phyloP scores from a whole-genome alignment of 805 yeast species.

The Metschnikowia bowlesiae region DNA sequence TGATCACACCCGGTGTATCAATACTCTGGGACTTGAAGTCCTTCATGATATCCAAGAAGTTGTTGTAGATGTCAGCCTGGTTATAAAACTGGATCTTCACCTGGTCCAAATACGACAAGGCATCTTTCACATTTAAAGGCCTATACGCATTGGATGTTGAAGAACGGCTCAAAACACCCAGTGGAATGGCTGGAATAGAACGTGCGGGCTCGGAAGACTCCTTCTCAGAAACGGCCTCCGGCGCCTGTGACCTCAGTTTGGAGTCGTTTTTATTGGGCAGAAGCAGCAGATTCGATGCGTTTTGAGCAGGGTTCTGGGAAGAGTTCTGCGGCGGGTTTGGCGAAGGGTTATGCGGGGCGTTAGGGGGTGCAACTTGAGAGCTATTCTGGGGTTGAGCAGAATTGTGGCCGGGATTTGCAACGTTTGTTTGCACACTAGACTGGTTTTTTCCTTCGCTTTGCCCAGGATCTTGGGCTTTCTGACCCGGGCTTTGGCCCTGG shows the following conservation, averaged over 20 bases:
- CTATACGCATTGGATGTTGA: constrained; percentile 49
- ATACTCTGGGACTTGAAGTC: constrained; percentile 95
- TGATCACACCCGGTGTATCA: constrained; percentile 98
- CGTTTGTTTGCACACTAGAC: constrained; percentile 17
- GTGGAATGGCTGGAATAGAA: constrained; percentile 12
- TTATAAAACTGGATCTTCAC: constrained; percentile 88
- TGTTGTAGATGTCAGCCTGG: constrained; percentile 94
- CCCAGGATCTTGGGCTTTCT: not conserved
- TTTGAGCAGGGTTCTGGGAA: constrained; percentile 11
- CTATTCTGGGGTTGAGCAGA: not conserved
- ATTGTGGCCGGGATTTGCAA: not conserved
- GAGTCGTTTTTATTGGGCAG: constrained; percentile 3
- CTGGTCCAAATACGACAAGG: constrained; percentile 90
- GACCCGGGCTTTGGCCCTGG: constrained; percentile 8
- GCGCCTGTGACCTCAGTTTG: not conserved
- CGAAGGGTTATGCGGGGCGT: constrained; percentile 5
- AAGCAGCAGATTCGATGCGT: constrained; percentile 17
- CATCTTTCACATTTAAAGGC: constrained; percentile 94
- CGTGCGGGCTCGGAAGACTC: constrained; percentile 24
- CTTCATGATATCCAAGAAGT: constrained; percentile 96
- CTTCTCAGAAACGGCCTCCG: constrained; percentile 12
- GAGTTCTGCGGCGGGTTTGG: constrained; percentile 14
- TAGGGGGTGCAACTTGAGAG: constrained; percentile 13
- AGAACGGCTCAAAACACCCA: constrained; percentile 37
- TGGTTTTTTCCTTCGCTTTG: constrained; percentile 17